phyloP scores from a whole-genome alignment of 345 rosid species.

The Lepidium didymum region DNA sequence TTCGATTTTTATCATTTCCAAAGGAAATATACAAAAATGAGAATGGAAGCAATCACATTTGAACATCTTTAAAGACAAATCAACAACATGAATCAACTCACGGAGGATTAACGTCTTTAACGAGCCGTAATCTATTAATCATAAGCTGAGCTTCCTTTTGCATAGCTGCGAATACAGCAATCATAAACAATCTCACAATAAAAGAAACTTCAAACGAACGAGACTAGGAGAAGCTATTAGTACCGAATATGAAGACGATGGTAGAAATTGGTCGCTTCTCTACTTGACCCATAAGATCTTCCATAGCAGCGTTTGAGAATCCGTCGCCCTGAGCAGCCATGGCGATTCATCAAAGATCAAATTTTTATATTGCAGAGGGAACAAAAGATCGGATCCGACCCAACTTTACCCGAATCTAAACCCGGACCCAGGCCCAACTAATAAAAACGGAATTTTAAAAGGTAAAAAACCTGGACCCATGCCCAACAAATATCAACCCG shows the following conservation, averaged over 20 bases:
- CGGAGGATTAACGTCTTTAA: conserved; percentile 46
- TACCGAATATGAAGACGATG: conserved; percentile 65
- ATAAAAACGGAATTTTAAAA: neutral
- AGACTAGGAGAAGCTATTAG: neutral
- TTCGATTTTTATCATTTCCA: neutral
- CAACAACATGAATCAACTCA: conserved; percentile 21
- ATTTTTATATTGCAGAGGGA: neutral
- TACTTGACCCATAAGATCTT: conserved; percentile 26
- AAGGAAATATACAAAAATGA: neutral
- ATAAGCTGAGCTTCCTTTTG: conserved; percentile 82
- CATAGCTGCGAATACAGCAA: conserved; percentile 49
- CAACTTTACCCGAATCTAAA: neutral
- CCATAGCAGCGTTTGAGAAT: conserved; percentile 31
- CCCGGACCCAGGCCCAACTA: neutral
- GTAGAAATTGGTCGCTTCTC: conserved; percentile 43
- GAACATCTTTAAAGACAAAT: too few relatives aligned
- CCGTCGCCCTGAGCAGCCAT: conserved; percentile 51
- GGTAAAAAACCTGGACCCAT: neutral
- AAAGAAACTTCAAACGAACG: neutral
- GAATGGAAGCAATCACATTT: neutral
- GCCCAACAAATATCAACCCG: neutral
- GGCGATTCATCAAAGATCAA: conserved; percentile 13
- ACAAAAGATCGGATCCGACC: neutral
- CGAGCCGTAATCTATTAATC: conserved; percentile 56
- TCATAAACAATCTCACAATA: neutral